Base-by-base conservation (phyloP, 2,329 filamentous ascomycete genomes). In the Xylaria polymorpha region DNA sequence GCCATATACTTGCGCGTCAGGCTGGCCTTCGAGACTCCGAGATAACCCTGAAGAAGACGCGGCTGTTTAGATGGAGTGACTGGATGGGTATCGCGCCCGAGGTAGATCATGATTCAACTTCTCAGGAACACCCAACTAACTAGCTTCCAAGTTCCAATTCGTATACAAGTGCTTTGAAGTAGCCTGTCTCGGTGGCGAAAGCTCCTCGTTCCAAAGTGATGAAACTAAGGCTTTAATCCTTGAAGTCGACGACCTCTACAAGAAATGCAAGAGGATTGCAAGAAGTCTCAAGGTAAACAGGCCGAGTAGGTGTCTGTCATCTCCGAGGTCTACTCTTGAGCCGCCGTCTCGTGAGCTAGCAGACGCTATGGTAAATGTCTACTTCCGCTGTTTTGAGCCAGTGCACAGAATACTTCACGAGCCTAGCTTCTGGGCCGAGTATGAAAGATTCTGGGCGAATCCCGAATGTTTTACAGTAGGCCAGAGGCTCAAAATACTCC, bases 331-430 rank as follows among this genome's bases (percentile, higher is more conserved):
- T 18, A 70, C 66, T 18, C 70, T 80, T 3, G 48, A 67, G 6
- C 74, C 73, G 0, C 81, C 78, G 0, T 61, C 76, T 2, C 78
- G 77, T 0, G 76, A 75, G 10, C 32, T 74, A 5, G 77, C 83
- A 0, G 84, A 88, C 65, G 44, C 72, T 14, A 80, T 85, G 75
- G 79, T 81, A 7, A 66, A 74, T 1, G 70, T 84, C 0, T 90
- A 89, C 75, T 82, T 88, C 51, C 75, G 76, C 2, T 83, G 78
- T 0, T 87, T 85, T 66, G 87, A 87, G 67, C 82, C 80, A 1
- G 80, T 81, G 0, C 83, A 87, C 61, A 83, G 85, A 3, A 84
- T 89, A 53, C 74, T 89, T 0, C 87, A 89, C 64, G 74, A 79
- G 4, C 86, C 86, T 0, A 83, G 81, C 0, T 90, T 89, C 68